Conservation (phyloP, 352 stramenopile species). For the Thalassiosira exigua region DNA sequence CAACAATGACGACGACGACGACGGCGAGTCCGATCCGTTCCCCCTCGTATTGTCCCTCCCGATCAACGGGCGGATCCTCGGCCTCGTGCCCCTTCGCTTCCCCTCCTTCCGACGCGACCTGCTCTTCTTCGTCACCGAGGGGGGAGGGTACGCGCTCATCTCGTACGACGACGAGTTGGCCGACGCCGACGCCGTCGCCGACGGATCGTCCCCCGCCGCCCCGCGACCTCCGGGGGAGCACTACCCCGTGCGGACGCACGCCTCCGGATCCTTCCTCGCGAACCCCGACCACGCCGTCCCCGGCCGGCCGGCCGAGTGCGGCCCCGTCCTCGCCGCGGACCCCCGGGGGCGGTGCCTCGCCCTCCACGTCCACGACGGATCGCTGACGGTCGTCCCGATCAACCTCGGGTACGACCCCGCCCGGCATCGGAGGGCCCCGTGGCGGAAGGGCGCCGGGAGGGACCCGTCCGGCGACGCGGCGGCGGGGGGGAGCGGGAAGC, state of each 20-base stretch:
- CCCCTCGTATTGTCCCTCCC: constrained; percentile 62
- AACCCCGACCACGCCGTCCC: constrained; percentile 14
- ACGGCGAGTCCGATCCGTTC: constrained; percentile 8
- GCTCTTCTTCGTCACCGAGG: constrained; percentile 77
- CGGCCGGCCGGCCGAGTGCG: constrained; percentile 57
- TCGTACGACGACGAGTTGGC: constrained; percentile 51
- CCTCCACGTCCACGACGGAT: constrained; percentile 77
- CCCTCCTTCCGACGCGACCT: constrained; percentile 31
- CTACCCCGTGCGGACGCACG: constrained; percentile 65
- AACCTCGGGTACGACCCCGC: constrained; percentile 33
- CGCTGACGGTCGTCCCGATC: constrained; percentile 74
- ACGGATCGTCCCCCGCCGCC: neutral
- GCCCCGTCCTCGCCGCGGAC: constrained; percentile 67
- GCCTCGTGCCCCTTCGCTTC: constrained; percentile 56
- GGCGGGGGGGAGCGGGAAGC: neutral
- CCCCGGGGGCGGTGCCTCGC: constrained; percentile 66
- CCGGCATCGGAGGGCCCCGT: constrained; percentile 12
- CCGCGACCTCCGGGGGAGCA: constrained; percentile 22
- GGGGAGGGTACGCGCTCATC: constrained; percentile 74
- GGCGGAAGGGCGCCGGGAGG: constrained; percentile 4
- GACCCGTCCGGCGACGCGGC: neutral
- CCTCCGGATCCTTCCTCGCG: constrained; percentile 53
- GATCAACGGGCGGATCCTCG: constrained; percentile 73
- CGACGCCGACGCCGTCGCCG: neutral
- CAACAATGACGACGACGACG: neutral